Conservation (phyloP, 345 rosid species). For the Capsella bursapastoris region DNA sequence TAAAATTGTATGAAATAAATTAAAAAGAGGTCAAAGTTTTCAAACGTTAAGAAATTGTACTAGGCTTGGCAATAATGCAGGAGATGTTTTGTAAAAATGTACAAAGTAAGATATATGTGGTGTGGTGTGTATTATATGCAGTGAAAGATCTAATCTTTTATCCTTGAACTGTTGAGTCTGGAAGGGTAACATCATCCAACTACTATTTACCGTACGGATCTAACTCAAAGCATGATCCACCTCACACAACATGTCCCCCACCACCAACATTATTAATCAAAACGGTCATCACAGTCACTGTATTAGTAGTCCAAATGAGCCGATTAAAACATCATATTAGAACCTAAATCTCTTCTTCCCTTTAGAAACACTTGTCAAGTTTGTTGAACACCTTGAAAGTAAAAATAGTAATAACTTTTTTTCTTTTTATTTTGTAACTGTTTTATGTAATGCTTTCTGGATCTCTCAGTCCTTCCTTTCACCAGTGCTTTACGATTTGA, state of each 20-base stretch:
- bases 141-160: conserved; percentile 32
- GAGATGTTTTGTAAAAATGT: conserved; percentile 14
- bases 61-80: conserved; percentile 39
- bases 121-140: conserved; percentile 28
- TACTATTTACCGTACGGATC: conserved; percentile 31
- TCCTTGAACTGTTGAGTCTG: conserved; percentile 6
- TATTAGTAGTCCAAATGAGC: not conserved
- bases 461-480: conserved; percentile 12
- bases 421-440: not conserved
- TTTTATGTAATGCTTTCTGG: conserved; percentile 26
- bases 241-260: conserved; percentile 4
- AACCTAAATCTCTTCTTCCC: not conserved
- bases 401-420: not conserved
- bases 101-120: conserved; percentile 6
- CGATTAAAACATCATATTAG: not conserved
- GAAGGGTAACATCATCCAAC: conserved; percentile 25
- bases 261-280: conserved; percentile 24
- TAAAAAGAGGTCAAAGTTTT: not conserved
- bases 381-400: conserved; percentile 20
- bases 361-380: conserved; percentile 4
- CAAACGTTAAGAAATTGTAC: conserved; percentile 31
- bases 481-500: conserved; percentile 43
- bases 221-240: conserved; percentile 12
- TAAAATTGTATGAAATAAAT: not conserved
- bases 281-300: conserved; percentile 28